Percentiles rank a stretch among this genome's conserved stretches.
phyloP scores from a whole-genome alignment of 2,329 filamentous ascomycete genomes.

The Clarireedia homoeocarpa region DNA sequence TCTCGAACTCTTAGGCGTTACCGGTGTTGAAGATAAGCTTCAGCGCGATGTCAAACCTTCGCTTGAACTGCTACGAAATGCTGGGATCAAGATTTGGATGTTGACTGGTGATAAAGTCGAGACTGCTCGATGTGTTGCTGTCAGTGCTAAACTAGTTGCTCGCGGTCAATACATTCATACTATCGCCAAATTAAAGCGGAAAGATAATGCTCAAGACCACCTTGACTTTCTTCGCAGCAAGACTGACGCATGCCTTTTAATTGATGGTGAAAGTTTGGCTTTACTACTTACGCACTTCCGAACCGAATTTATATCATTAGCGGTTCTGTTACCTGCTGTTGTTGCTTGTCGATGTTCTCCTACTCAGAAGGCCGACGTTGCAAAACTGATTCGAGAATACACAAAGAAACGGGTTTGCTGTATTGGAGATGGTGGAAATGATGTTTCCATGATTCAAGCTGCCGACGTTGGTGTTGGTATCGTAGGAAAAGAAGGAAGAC shows the following conservation, averaged over 20 bases:
- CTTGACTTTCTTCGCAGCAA: constrained; percentile 85
- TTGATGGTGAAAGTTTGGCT: constrained; percentile 85
- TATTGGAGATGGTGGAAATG: constrained; percentile 96
- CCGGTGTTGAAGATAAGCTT: constrained; percentile 93
- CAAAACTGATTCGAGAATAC: constrained; percentile 78
- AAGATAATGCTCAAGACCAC: constrained; percentile 78
- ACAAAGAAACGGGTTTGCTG: constrained; percentile 96
- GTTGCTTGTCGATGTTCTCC: constrained; percentile 96
- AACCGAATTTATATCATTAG: constrained; percentile 77
- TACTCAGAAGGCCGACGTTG: constrained; percentile 92
- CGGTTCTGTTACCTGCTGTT: constrained; percentile 81
- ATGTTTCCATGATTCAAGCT: constrained; percentile 98
- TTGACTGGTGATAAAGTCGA: constrained; percentile 97
- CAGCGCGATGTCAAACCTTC: constrained; percentile 94
- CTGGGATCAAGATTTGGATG: constrained; percentile 99
- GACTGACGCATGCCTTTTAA: constrained; percentile 78
- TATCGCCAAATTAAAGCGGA: constrained; percentile 74
- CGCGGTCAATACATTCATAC: constrained; percentile 95
- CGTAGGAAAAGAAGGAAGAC: constrained; percentile 92
- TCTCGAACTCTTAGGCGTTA: constrained; percentile 90
- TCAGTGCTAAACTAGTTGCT: constrained; percentile 88
- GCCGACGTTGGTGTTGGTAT: constrained; percentile 97
- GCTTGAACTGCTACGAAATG: constrained; percentile 88
- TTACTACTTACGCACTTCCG: constrained; percentile 78
- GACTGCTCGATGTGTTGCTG: constrained; percentile 90